phyloP scores from a whole-genome alignment of 2,329 filamentous ascomycete genomes.

The Neofusicoccum cordaticola region DNA sequence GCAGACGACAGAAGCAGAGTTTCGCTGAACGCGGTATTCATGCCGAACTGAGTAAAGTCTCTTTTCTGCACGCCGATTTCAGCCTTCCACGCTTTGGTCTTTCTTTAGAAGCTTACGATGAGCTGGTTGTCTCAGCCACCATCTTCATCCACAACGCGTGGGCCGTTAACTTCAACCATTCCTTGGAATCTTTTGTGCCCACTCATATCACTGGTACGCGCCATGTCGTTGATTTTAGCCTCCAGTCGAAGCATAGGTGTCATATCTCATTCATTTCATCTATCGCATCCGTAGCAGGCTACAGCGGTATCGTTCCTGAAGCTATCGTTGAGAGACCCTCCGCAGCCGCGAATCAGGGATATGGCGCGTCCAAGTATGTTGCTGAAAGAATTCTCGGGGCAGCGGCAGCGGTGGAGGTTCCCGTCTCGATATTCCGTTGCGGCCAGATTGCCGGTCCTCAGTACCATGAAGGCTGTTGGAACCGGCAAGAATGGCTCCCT shows the following conservation, averaged over 20 bases:
- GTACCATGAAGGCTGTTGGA: conserved; percentile 24
- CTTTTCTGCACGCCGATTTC: conserved; percentile 19
- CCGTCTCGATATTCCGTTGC: conserved; percentile 25
- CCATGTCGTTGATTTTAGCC: conserved; percentile 37
- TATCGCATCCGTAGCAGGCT: conserved; percentile 30
- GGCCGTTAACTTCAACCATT: conserved; percentile 38
- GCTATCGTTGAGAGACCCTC: conserved; percentile 25
- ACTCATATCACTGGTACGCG: conserved; percentile 29
- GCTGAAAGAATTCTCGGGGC: conserved; percentile 30
- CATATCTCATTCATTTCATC: conserved; percentile 39
- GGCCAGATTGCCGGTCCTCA: conserved; percentile 32
- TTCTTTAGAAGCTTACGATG: background rate
- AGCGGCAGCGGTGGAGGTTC: conserved; percentile 28
- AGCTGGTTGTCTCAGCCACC: conserved; percentile 19
- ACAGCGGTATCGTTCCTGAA: conserved; percentile 30
- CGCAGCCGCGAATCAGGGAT: conserved; percentile 34
- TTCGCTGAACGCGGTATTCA: background rate
- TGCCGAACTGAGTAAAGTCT: conserved; percentile 9
- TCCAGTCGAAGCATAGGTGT: conserved; percentile 17
- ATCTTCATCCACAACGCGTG: conserved; percentile 38
- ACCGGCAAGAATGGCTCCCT: conserved; percentile 28
- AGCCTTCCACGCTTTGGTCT: conserved; percentile 18
- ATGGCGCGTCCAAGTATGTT: conserved; percentile 39
- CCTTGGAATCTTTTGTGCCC: conserved; percentile 28
- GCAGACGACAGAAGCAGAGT: background rate